Conservation (phyloP, 2,329 filamentous ascomycete species). For the Talaromyces sp. region DNA sequence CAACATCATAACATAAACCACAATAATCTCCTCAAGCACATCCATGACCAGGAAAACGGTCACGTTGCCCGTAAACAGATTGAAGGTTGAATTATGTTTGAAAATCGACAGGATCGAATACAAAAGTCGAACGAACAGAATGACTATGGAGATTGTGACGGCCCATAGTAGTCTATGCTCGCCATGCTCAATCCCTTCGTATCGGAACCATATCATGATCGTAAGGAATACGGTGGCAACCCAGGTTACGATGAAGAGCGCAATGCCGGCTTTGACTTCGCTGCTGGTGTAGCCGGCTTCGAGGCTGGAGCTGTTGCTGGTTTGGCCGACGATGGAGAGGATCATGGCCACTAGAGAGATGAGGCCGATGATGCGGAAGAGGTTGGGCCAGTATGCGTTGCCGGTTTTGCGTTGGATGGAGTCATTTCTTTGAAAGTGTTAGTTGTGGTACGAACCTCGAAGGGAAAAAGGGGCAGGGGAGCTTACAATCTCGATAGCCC, state of each 20-base stretch:
- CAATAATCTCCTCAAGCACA: constrained; percentile 30
- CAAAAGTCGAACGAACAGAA: constrained; percentile 31
- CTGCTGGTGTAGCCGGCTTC: constrained; percentile 28
- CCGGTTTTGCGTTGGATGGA: constrained; percentile 24
- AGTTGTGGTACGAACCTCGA: background rate
- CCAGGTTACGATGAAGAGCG: constrained; percentile 35
- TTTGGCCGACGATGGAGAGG: constrained; percentile 46
- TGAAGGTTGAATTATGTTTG: constrained; percentile 24
- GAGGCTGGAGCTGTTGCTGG: constrained; percentile 31
- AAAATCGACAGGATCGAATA: constrained; percentile 32
- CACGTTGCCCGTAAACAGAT: constrained; percentile 23
- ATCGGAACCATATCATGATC: constrained; percentile 24
- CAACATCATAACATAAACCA: constrained; percentile 29
- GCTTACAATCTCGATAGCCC: constrained; percentile 23
- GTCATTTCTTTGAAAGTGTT: constrained; percentile 21
- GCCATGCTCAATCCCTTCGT: constrained; percentile 25
- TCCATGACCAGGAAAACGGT: constrained; percentile 31
- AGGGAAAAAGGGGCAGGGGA: background rate
- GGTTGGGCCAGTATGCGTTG: constrained; percentile 21
- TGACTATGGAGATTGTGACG: constrained; percentile 27
- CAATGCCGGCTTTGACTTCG: constrained; percentile 43
- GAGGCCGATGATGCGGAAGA: constrained; percentile 32
- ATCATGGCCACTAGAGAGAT: constrained; percentile 33
- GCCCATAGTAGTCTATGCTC: constrained; percentile 30
- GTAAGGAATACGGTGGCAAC: constrained; percentile 35